Evolutionary conservation across 768 basidiomycete species (phyloP).

Genomic region (Termitomyces sp.): DNA sequence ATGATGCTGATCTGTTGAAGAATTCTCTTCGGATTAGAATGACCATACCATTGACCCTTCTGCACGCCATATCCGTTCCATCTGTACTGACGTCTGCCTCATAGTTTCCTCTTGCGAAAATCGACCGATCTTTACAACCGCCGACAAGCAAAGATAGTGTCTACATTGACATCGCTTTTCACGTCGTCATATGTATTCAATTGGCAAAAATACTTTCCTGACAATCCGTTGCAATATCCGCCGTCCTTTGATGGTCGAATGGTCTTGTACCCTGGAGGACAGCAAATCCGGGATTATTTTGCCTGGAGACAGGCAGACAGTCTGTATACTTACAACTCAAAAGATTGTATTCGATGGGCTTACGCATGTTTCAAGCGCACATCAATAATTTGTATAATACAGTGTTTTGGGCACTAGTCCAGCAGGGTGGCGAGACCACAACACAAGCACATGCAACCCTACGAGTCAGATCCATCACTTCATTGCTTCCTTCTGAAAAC

Average conservation of each 20-base stretch:
- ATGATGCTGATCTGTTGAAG: neutral
- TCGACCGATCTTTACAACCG: slow-evolving; percentile 80
- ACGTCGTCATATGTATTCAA: slow-evolving; percentile 87
- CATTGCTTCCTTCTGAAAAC: neutral
- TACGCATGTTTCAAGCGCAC: slow-evolving; percentile 58
- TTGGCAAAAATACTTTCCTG: slow-evolving; percentile 80
- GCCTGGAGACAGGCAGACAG: slow-evolving; percentile 96
- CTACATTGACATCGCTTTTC: slow-evolving; percentile 81
- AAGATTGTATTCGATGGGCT: neutral
- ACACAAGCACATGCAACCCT: slow-evolving; percentile 81
- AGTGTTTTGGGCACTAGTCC: slow-evolving; percentile 89
- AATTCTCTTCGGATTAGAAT: neutral
- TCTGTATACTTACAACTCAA: slow-evolving; percentile 38
- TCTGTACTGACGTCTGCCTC: slow-evolving; percentile 2
- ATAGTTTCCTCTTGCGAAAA: slow-evolving; percentile 83
- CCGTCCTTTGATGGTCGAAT: slow-evolving; percentile 93
- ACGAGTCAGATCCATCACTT: slow-evolving; percentile 40
- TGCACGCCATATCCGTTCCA: neutral
- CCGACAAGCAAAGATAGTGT: slow-evolving; percentile 81
- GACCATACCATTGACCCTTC: too few species aligned
- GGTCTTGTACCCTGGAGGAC: slow-evolving; percentile 71
- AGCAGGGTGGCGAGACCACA: slow-evolving; percentile 73
- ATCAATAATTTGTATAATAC: slow-evolving; percentile 99
- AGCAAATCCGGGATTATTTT: slow-evolving; percentile 87
- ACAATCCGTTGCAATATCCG: slow-evolving; percentile 69